Evolutionary conservation across 2,329 filamentous ascomycete genomes (phyloP).

Genomic region (Fusarium agapanthi): DNA sequence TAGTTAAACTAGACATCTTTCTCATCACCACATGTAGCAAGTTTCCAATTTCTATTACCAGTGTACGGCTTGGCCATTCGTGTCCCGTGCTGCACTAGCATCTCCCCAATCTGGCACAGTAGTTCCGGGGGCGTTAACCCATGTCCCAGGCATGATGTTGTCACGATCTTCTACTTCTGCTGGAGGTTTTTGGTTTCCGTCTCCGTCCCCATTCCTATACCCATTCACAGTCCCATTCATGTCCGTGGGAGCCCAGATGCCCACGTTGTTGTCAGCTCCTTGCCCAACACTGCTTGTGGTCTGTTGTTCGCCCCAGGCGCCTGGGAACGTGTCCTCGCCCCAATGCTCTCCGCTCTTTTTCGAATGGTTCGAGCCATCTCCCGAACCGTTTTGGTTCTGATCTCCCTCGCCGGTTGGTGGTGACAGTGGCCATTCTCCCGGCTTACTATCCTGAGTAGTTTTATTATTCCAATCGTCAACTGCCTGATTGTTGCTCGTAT

Average conservation of each 20-base stretch:
- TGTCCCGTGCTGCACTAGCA: slow-evolving; percentile 44
- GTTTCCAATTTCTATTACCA: slow-evolving; percentile 25
- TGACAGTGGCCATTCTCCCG: neutral
- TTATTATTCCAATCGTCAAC: slow-evolving; percentile 5
- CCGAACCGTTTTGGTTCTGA: neutral
- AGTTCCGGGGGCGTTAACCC: slow-evolving; percentile 28
- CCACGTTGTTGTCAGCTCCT: slow-evolving; percentile 28
- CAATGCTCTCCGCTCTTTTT: slow-evolving; percentile 32
- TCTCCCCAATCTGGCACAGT: slow-evolving; percentile 43
- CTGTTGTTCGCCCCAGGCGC: neutral
- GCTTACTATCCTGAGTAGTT: neutral
- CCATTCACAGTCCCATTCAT: neutral
- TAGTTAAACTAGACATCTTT: slow-evolving; percentile 27
- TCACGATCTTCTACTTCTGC: slow-evolving; percentile 9
- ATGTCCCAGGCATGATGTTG: slow-evolving; percentile 48
- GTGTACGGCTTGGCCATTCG: slow-evolving; percentile 32
- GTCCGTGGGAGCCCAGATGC: slow-evolving; percentile 10
- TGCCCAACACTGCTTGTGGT: slow-evolving; percentile 12
- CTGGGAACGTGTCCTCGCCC: slow-evolving; percentile 31
- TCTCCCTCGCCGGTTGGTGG: slow-evolving; percentile 7
- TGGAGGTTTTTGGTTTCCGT: neutral
- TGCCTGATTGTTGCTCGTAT: slow-evolving; percentile 1
- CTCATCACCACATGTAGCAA: slow-evolving; percentile 2
- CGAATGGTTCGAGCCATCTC: slow-evolving; percentile 26
- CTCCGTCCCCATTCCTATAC: neutral